phyloP scores from a whole-genome alignment of 306 rosid genomes.

The Pyrus bretschneideri region DNA sequence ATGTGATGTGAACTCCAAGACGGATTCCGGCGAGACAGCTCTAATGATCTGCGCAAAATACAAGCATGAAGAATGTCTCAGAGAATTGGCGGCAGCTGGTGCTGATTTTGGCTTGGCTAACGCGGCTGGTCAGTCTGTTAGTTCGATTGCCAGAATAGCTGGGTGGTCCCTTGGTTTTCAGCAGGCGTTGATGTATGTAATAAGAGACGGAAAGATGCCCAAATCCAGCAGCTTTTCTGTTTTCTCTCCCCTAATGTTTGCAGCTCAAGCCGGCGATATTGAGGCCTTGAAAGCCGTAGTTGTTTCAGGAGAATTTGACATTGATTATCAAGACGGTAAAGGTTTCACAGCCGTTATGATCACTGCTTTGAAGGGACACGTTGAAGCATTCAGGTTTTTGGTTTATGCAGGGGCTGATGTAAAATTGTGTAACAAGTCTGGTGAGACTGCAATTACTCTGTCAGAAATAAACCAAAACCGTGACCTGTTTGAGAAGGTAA shows the following conservation, averaged over 20 bases:
- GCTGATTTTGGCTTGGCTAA: constrained; percentile 83
- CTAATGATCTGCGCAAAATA: constrained; percentile 64
- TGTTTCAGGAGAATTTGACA: constrained; percentile 43
- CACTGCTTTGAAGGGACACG: constrained; percentile 65
- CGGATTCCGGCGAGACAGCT: constrained; percentile 72
- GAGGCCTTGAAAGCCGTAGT: constrained; percentile 65
- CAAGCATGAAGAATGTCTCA: constrained; percentile 59
- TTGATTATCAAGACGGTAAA: constrained; percentile 63
- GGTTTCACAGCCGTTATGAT: constrained; percentile 80
- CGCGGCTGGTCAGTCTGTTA: constrained; percentile 50
- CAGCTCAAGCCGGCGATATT: constrained; percentile 59
- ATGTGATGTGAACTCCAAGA: constrained; percentile 58
- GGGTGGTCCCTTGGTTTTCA: constrained; percentile 68
- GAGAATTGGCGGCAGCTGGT: constrained; percentile 54
- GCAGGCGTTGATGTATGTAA: constrained; percentile 39
- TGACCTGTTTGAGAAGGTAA: constrained; percentile 74
- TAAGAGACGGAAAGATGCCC: constrained; percentile 47
- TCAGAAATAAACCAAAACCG: constrained; percentile 44
- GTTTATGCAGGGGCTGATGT: constrained; percentile 90
- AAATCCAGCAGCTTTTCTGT: constrained; percentile 50
- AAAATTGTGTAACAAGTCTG: constrained; percentile 54
- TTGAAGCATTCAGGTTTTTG: constrained; percentile 68
- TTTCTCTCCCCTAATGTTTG: constrained; percentile 55
- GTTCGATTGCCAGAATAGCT: constrained; percentile 55
- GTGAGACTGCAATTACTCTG: constrained; percentile 66